phyloP scores from a whole-genome alignment of 768 basidiomycete species.

The Leccinellum rugosiceps region DNA sequence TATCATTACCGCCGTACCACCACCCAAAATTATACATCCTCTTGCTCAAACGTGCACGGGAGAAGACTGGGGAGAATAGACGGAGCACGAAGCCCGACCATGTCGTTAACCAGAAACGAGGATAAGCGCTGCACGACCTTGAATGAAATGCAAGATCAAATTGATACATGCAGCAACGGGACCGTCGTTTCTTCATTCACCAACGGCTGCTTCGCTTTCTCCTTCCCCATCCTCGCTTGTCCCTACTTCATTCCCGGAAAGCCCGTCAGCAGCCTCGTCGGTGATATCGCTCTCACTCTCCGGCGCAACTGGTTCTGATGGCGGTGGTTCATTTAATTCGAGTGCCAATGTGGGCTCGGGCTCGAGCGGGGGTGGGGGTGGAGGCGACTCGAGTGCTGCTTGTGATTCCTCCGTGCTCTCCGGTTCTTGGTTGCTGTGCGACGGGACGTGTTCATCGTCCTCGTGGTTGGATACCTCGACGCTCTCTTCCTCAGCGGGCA shows the following conservation, averaged over 20 bases:
- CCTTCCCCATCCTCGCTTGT: constrained; percentile 11
- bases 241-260: constrained; percentile 19
- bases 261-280: constrained; percentile 24
- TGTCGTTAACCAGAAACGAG: constrained; percentile 16
- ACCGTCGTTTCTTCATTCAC: constrained; percentile 14
- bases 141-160: background rate
- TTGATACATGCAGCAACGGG: constrained; percentile 9
- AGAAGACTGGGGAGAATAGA: constrained; percentile 13
- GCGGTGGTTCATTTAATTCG: constrained; percentile 30
- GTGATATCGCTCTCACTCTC: constrained; percentile 36
- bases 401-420: background rate
- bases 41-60: background rate
- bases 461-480: constrained; percentile 6
- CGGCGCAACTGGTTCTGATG: constrained; percentile 32
- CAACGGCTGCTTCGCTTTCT: constrained; percentile 9
- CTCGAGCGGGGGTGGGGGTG: background rate
- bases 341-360: constrained; percentile 15
- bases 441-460: background rate
- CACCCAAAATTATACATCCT: background rate
- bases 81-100: constrained; percentile 10
- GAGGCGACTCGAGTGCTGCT: constrained; percentile 6
- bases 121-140: background rate
- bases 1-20: background rate
- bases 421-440: background rate
- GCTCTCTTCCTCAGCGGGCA: constrained; percentile 2